Percentiles rank a stretch among this genome's conserved stretches.
These are phyloP conservation scores for Eucalyptus sp. DNA, from an alignment of 345 rosid genomes.

Conservation along the genomic window DNA sequence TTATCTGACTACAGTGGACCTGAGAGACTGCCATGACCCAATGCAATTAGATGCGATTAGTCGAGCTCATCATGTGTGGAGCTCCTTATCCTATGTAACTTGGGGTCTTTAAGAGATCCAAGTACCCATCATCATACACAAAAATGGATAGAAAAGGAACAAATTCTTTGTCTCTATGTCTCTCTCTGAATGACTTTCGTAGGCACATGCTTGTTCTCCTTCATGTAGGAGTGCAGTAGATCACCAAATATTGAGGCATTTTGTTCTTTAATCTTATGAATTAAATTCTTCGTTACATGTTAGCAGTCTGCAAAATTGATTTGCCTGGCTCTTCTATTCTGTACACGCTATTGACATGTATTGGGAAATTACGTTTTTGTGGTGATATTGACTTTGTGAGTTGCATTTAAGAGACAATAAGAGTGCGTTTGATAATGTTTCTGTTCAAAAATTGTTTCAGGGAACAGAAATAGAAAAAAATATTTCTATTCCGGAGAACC, in stretches of 20 bases:
- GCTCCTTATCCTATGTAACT: neutral
- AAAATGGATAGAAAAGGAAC: neutral
- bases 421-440: too few species aligned
- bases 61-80: neutral
- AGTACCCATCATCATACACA: neutral
- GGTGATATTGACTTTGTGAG: neutral
- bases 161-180: neutral
- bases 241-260: neutral
- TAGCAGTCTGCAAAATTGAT: neutral
- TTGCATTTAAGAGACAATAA: neutral
- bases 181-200: neutral
- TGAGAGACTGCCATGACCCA: neutral
- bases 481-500: too few species aligned
- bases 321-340: neutral
- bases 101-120: neutral
- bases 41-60: neutral
- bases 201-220: neutral
- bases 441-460: too few species aligned
- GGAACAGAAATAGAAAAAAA: too few species aligned
- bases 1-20: neutral
- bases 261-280: neutral
- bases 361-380: neutral
- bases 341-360: neutral
- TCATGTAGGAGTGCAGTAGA: neutral
- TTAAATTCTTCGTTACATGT: neutral